Conservation (phyloP, 177 flowering plant species). For the Vitis hybrid region DNA sequence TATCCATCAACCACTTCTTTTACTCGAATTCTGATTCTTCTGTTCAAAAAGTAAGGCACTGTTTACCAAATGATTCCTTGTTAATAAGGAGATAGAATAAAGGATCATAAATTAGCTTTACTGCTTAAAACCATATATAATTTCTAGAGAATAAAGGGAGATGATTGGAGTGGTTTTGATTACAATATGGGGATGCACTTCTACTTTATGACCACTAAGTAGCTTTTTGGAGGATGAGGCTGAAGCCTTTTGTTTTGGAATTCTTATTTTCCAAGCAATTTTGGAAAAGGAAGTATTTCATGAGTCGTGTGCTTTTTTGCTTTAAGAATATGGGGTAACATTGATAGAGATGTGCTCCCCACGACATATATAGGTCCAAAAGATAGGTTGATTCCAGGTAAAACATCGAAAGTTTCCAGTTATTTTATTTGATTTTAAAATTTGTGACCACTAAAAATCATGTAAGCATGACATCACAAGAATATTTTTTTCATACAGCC, state of each 20-base stretch:
- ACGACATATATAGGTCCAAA: slow-evolving; percentile 9
- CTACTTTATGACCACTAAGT: slow-evolving; percentile 3
- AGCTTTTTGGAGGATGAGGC: neutral
- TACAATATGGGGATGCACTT: neutral
- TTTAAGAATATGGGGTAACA: slow-evolving; percentile 2
- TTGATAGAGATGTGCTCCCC: slow-evolving; percentile 3
- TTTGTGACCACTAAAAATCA: neutral
- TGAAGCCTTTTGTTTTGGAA: neutral
- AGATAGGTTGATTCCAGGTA: slow-evolving; percentile 8
- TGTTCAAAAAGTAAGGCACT: neutral
- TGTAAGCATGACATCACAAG: slow-evolving; percentile 4
- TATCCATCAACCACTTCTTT: neutral
- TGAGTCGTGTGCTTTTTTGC: slow-evolving; percentile 4
- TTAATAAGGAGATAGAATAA: neutral
- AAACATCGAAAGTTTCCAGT: neutral
- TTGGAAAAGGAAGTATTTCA: neutral
- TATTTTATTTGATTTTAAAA: neutral
- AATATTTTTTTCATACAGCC: neutral
- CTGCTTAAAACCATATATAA: neutral
- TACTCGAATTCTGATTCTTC: neutral
- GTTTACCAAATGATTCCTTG: slow-evolving; percentile 2
- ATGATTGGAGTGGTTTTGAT: neutral
- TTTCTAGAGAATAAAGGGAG: neutral
- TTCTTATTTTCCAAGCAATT: neutral
- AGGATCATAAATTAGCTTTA: neutral